Percentiles rank a stretch among this genome's conserved stretches.
Evolutionary conservation across 1,284 basidiomycete genomes (phyloP).

Genomic region (Polyporus tsugae): DNA sequence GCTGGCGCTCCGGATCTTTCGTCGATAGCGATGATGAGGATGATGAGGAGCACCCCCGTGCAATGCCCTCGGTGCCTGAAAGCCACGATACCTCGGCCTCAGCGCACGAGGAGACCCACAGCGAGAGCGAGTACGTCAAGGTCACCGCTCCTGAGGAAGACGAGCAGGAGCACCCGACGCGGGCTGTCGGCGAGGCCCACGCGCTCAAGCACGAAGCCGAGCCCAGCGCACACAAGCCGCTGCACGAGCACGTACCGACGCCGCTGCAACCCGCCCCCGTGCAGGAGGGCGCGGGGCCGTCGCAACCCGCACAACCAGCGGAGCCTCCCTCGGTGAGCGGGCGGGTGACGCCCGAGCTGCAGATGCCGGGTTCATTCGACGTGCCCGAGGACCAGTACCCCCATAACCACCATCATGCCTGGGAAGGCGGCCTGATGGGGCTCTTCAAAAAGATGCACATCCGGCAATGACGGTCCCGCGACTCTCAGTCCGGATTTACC

Average conservation of each 20-base stretch:
- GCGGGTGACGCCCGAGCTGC: slow-evolving; percentile 46
- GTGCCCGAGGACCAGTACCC: slow-evolving; percentile 30
- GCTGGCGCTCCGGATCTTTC: slow-evolving; percentile 34
- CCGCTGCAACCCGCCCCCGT: slow-evolving; percentile 22
- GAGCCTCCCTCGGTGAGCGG: slow-evolving; percentile 6
- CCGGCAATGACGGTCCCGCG: slow-evolving; percentile 25
- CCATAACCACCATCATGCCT: slow-evolving; percentile 31
- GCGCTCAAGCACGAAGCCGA: not conserved
- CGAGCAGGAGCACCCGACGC: slow-evolving; percentile 14
- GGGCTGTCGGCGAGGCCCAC: not conserved
- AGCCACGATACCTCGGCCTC: not conserved
- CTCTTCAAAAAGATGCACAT: slow-evolving; percentile 37
- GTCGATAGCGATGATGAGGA: slow-evolving; percentile 37
- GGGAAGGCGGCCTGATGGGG: slow-evolving; percentile 32
- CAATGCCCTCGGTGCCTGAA: not conserved
- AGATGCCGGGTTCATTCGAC: slow-evolving; percentile 60
- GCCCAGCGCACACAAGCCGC: slow-evolving; percentile 28
- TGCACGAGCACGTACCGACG: slow-evolving; percentile 35
- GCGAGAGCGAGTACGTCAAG: slow-evolving; percentile 41
- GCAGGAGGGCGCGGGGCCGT: slow-evolving; percentile 13
- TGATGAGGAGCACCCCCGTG: slow-evolving; percentile 38
- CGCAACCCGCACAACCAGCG: not conserved
- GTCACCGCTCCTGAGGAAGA: slow-evolving; percentile 39
- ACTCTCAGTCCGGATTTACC: not conserved
- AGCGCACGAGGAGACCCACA: slow-evolving; percentile 23